Conservation (phyloP, 768 basidiomycete species). For the Lentinula aciculospora region DNA sequence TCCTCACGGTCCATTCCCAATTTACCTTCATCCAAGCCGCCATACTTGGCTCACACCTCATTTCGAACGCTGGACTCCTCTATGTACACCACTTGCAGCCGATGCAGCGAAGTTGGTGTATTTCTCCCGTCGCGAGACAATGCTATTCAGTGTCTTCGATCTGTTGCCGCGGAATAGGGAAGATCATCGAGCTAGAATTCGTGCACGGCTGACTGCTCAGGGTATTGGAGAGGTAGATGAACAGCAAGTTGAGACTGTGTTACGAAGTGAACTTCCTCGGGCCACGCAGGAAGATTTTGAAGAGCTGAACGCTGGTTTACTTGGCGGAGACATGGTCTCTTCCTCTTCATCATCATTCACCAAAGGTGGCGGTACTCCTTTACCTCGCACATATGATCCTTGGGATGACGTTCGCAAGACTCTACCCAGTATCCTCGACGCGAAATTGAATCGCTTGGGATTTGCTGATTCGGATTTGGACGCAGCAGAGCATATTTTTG, state of each 20-base stretch:
- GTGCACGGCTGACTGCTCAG: background rate
- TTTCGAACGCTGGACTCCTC: constrained; percentile 21
- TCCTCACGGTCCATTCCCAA: constrained; percentile 41
- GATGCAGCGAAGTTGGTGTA: constrained; percentile 60
- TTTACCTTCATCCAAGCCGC: constrained; percentile 30
- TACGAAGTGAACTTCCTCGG: constrained; percentile 12
- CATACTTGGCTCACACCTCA: constrained; percentile 22
- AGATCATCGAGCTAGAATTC: constrained; percentile 20
- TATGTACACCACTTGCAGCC: constrained; percentile 40
- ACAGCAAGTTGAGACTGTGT: background rate
- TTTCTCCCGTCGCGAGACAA: constrained; percentile 50
- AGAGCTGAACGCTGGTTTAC: constrained; percentile 44
- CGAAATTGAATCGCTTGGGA: background rate
- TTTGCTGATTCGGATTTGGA: background rate
- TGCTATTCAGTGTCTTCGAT: constrained; percentile 36
- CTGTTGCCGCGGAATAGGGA: constrained; percentile 27
- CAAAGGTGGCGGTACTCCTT: background rate
- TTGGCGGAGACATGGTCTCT: constrained; percentile 20
- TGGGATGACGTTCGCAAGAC: background rate
- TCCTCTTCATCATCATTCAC: background rate
- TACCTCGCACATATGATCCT: background rate
- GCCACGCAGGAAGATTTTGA: constrained; percentile 54
- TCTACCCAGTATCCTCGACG: background rate
- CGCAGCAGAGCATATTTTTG: constrained; percentile 8
- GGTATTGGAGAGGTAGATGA: background rate